Evolutionary conservation across 169 alveolate genomes (phyloP), one percentile per base, ranked within the genome.

Genomic region (Eimeria zaria): DNA sequence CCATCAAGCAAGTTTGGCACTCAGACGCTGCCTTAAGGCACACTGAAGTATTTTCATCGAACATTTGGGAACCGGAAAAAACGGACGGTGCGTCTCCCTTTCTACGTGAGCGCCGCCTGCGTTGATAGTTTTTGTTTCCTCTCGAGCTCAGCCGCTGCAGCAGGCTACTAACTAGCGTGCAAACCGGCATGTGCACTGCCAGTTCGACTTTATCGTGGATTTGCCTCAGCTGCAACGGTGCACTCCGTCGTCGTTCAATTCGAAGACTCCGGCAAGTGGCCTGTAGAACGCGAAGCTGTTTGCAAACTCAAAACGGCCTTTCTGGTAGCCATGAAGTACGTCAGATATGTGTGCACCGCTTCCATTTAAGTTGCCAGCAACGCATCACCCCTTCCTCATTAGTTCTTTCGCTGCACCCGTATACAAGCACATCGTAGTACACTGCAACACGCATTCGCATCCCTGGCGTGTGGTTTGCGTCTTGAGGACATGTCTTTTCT

Each of bases 231-330:
- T 36, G 39, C 95, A 46, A 89, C 95, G 5, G 83, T 85, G 90
- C 95, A 95, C 71, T 67, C 90, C 39, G 95, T 95, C 55, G 97
- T 95, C 33, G 58, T 95, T 80, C 89, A 95, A 62, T 95, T 95
- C 46, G 97, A 95, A 51, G 93, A 69, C 74, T 95, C 97, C 53
- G 89, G 93, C 46, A 90, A 69, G 95, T 95, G 97, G 97, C 97
- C 97, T 2, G 91, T 67, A 55, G 97, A 95, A 41, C 91, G 71
- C 33, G 74, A 30, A 33, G 97, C 97, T 30, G 85, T 95, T 3
- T 69, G 85, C 55, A 67, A 74, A 44, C 58, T 95, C 85, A 95
- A 95, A 51, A 73, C 95, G 41, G 97, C 97, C 30, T 95, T 95
- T 30, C 97, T 95, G 22, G 83, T 95, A 39, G 95, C 89, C n/a